Conservation (phyloP, 495 filamentous ascomycete species). For the Sordaria brevicollis region DNA sequence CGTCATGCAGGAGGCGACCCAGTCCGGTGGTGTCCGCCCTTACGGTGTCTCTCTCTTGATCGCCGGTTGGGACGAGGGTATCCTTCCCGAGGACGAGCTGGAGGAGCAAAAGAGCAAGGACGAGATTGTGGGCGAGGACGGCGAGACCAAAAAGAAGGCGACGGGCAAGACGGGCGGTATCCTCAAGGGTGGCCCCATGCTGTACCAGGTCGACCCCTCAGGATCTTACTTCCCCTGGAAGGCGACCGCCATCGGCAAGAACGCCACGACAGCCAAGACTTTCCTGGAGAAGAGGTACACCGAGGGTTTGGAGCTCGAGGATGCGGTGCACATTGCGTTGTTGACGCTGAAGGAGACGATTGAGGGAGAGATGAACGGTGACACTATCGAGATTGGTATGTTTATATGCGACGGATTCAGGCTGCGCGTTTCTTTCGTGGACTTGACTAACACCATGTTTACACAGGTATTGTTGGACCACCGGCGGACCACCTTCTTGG, state of each 20-base stretch:
- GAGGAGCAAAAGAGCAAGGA: constrained; percentile 30
- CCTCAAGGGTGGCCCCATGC: constrained; percentile 86
- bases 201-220: constrained; percentile 97
- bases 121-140: constrained; percentile 30
- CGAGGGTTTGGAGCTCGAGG: constrained; percentile 92
- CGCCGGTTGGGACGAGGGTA: constrained; percentile 95
- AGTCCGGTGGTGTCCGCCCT: constrained; percentile 94
- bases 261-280: constrained; percentile 93
- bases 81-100: constrained; percentile 69
- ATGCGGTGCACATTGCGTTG: constrained; percentile 96
- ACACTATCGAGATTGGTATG: constrained; percentile 96
- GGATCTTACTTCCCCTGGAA: constrained; percentile 99
- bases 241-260: constrained; percentile 97
- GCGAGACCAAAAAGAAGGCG: constrained; percentile 54
- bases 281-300: constrained; percentile 98
- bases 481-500: constrained; percentile 89
- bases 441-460: constrained; percentile 24
- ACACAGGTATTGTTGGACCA: constrained; percentile 83
- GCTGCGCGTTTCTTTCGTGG: neutral
- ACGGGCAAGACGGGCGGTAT: constrained; percentile 84
- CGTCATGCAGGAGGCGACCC: constrained; percentile 97
- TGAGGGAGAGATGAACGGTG: constrained; percentile 98
- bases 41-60: constrained; percentile 94
- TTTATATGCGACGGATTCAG: neutral
- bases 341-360: constrained; percentile 98